Evolutionary conservation across 106 monocot species (phyloP).

Genomic region (Platanthera guangdongensis): DNA sequence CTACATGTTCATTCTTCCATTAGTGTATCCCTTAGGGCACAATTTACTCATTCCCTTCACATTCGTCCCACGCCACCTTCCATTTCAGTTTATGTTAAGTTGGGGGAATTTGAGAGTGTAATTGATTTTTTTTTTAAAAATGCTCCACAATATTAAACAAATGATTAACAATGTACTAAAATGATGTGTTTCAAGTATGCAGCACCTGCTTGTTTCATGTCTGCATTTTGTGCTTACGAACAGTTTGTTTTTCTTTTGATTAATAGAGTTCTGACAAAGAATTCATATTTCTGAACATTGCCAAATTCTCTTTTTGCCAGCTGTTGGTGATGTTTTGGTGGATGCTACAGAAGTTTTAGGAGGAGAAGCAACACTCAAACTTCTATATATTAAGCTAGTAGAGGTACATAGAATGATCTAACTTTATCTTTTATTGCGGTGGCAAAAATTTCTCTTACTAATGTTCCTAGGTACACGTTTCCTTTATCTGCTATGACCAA

Average conservation of each 20-base stretch:
- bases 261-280: neutral
- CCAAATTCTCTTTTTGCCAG: constrained; percentile 30
- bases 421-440: neutral
- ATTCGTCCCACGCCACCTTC: neutral
- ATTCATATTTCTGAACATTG: constrained; percentile 5
- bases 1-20: too few species aligned
- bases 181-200: neutral
- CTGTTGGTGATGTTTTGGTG: constrained; percentile 67
- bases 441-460: neutral
- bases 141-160: neutral
- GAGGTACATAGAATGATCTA: constrained; percentile 33
- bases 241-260: neutral
- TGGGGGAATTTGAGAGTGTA: neutral
- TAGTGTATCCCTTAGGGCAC: too few species aligned
- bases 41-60: too few species aligned
- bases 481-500: neutral
- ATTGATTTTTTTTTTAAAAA: neutral
- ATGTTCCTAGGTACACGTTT: neutral
- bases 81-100: neutral
- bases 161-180: neutral
- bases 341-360: constrained; percentile 87
- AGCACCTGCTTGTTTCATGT: neutral
- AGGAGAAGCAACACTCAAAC: constrained; percentile 66
- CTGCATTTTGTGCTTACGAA: neutral
- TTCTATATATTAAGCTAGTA: constrained; percentile 71